Conservation (phyloP, 257 asterid species). For the Fraxinus anomala region DNA sequence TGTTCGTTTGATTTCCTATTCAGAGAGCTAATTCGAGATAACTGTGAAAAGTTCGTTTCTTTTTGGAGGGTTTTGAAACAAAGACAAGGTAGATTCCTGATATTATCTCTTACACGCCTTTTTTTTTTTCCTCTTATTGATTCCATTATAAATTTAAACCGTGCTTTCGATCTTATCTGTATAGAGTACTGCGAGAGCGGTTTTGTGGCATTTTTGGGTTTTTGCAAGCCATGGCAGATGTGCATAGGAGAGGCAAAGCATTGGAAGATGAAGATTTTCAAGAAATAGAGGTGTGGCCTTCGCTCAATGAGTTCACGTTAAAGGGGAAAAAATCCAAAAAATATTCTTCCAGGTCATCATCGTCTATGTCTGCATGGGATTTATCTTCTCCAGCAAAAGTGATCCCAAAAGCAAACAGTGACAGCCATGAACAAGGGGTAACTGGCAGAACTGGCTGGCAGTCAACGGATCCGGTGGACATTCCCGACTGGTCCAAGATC, state of each 20-base stretch:
- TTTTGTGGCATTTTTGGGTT: neutral
- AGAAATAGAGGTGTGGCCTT: slow-evolving; percentile 52
- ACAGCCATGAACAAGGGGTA: neutral
- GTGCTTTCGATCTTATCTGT: too few relatives aligned
- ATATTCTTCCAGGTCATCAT: neutral
- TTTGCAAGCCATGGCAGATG: slow-evolving; percentile 27
- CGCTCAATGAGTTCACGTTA: slow-evolving; percentile 24
- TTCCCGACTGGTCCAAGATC: slow-evolving; percentile 42
- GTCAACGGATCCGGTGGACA: slow-evolving; percentile 31
- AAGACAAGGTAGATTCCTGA: slow-evolving; percentile 19
- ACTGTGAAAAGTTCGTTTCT: neutral
- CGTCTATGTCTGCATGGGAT: slow-evolving; percentile 21
- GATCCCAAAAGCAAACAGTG: slow-evolving; percentile 18
- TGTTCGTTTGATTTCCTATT: neutral
- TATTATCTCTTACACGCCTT: slow-evolving; percentile 28
- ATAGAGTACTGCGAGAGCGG: neutral
- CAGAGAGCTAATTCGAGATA: neutral
- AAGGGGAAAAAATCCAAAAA: slow-evolving; percentile 12
- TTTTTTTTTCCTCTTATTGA: slow-evolving; percentile 5
- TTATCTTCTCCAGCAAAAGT: slow-evolving; percentile 15
- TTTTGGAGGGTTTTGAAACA: neutral
- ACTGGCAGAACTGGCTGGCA: neutral
- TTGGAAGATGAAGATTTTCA: slow-evolving; percentile 38
- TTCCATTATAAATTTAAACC: slow-evolving; percentile 6
- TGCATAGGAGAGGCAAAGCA: slow-evolving; percentile 15